Evolutionary conservation across 2,329 filamentous ascomycete genomes (phyloP), one percentile per base, ranked within the genome.

Genomic region (Colletotrichum aenigma): DNA sequence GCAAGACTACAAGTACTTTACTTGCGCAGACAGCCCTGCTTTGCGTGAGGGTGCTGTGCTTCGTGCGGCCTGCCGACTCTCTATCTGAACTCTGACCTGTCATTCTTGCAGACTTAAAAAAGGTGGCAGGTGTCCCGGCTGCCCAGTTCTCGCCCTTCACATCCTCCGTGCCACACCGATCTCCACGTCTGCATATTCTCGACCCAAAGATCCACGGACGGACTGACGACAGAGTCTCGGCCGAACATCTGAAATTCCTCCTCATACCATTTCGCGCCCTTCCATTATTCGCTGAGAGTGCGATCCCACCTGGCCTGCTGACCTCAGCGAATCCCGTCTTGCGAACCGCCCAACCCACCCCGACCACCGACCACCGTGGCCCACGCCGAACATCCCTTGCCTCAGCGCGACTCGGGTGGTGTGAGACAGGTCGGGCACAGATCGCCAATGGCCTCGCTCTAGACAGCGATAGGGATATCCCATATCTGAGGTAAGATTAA

Each of bases 401-500:
- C 69, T 65, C 28, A 52, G 64, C 58, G 65, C 58, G 70, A 73
- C 34, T 65, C 65, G 74, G 56, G 56, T 74, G 74, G 74, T 74
- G 74, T 61, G 74, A 76, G 70, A 76, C 74, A 74, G 70, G 28
- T 26, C 36, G 70, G 70, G 70, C 70, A 65, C 74, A 68, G 74
- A 69, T 74, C 64, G 74, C 70, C 74, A 64, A 76, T 69, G 70
- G 70, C 70, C 65, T 48, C 34, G 70, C 28, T 60, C 38, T 65
- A 26, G 65, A 73, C 64, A 52, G 56, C 65, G 70, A 76, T 69
- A 76, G 70, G 74, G 70, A 76, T 69, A 76, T 76, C 58, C 58
- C 74, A 73, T 76, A 65, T 55, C 58, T 74, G 36, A 76, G 64
- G 74, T 76, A 74, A 76, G 64, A 69, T 76, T 76, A 74, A 69